Conservation (phyloP, 1,284 basidiomycete species). For the Boletus semigastroideus region DNA sequence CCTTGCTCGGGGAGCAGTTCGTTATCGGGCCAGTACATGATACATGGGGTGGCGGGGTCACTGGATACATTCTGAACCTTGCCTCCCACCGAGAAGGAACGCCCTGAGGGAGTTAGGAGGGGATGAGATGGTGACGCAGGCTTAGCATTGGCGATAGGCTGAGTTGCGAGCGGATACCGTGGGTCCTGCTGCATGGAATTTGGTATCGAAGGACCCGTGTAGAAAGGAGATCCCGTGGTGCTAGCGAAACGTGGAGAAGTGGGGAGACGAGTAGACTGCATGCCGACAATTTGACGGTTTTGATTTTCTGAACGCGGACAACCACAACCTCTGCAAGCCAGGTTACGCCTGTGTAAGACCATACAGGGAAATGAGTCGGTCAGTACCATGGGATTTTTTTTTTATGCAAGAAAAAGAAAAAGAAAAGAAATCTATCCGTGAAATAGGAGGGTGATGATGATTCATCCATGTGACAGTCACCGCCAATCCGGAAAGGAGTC, state of each 20-base stretch:
- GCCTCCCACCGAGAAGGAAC: slow-evolving; percentile 68
- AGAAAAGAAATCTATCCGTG: slow-evolving; percentile 5
- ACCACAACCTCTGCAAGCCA: slow-evolving; percentile 72
- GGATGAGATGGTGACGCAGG: slow-evolving; percentile 49
- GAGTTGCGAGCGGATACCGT: slow-evolving; percentile 18
- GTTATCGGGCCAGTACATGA: slow-evolving; percentile 87
- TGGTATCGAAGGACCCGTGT: slow-evolving; percentile 26
- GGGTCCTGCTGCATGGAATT: slow-evolving; percentile 9
- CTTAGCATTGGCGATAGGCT: slow-evolving; percentile 23
- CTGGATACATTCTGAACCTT: slow-evolving; percentile 73
- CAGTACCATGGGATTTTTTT: slow-evolving; percentile 32
- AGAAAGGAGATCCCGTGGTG: slow-evolving; percentile 13
- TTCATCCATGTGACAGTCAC: not conserved
- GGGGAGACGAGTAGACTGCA: slow-evolving; percentile 35
- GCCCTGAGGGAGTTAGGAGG: slow-evolving; percentile 75
- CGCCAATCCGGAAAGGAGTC: not conserved
- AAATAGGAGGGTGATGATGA: slow-evolving; percentile 5
- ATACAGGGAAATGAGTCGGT: slow-evolving; percentile 47
- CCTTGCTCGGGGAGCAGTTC: slow-evolving; percentile 74
- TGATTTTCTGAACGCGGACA: slow-evolving; percentile 49
- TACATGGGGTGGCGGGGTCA: slow-evolving; percentile 67
- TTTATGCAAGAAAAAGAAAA: not conserved
- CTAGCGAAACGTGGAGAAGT: slow-evolving; percentile 46
- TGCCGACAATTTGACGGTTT: slow-evolving; percentile 28
- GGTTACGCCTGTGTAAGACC: slow-evolving; percentile 62